phyloP scores from a whole-genome alignment of 257 asterid species.

The Solanum pimpinellifolium region DNA sequence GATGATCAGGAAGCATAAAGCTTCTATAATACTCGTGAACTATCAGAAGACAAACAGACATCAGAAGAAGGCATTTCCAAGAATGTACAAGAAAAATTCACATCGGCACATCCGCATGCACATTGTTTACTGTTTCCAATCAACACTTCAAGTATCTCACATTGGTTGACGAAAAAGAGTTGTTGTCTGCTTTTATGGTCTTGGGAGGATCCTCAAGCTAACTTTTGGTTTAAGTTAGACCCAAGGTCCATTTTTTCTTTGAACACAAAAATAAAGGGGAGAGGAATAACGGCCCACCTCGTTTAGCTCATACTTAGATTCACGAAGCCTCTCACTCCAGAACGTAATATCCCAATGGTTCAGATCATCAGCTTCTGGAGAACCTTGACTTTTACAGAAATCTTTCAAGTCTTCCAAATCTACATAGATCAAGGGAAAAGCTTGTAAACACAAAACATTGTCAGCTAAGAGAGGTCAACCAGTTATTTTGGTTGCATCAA shows the following conservation, averaged over 20 bases:
- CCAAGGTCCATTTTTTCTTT: not conserved
- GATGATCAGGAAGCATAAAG: not conserved
- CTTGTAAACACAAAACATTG: not conserved
- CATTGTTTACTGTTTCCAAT: not conserved
- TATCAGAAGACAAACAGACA: not conserved
- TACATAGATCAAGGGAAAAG: slow-evolving; percentile 9
- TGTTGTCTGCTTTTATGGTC: not conserved
- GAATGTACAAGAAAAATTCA: not conserved
- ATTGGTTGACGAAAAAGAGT: not conserved
- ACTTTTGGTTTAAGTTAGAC: not conserved
- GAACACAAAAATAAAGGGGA: not conserved
- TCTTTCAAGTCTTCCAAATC: slow-evolving; percentile 80
- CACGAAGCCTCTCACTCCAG: slow-evolving; percentile 99
- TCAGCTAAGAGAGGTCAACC: not conserved
- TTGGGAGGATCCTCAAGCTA: not conserved
- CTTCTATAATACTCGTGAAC: not conserved
- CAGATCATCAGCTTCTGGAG: slow-evolving; percentile 73
- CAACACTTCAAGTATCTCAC: not conserved
- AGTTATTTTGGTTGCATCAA: not conserved
- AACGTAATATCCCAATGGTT: slow-evolving; percentile 77
- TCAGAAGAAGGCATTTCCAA: not conserved
- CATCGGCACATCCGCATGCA: not conserved
- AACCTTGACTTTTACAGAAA: slow-evolving; percentile 70
- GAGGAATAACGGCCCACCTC: slow-evolving; percentile 40
- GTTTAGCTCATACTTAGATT: slow-evolving; percentile 78